Base-by-base conservation (phyloP, 257 asterid species). In the Salvia rosmarinus region DNA sequence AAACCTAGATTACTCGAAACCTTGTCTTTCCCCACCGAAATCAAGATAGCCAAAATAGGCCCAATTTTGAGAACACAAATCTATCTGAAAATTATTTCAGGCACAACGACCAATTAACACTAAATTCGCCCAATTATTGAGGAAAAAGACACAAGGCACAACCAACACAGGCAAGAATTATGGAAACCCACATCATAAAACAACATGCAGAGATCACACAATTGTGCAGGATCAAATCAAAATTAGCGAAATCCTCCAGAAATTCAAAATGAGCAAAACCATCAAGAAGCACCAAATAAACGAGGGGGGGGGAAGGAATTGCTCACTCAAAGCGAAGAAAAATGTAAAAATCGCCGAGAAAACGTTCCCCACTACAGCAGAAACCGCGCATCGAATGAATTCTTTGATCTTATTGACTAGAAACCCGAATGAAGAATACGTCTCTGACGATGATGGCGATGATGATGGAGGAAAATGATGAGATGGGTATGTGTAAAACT, bases 341-440 rank as follows among this genome's bases (percentile, higher is more conserved):
- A 94, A 91, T 47, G 98, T 94, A 76, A 91, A 85, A 77, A 94
- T 83, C 21, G 96, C 96, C 20, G 98, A 91, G 81, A 91, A 86
- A 64, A 94, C 88, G 82, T 88, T 91, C 56, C 96, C 98, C 46
- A 91, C 64, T 35, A 91, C 72, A 2, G 96, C 85, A 58, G 95
- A 89, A 40, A 89, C 83, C 1, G 91, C 97, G 70, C 82, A 84
- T 58, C 87, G 78, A 70, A 88, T 86, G 77, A 82, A 88, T 19
- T 83, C 87, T 75, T 81, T 94, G 82, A 82, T 84, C 84, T 84
- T 89, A 32, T 81, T 87, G 52, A 83, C 86, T 64, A 89, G 25
- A 62, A 76, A 79, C 16, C 86, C 84, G 21, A 83, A 62, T 1
- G 87, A 77, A 51, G 88, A 86, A 55, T 9, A 67, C 17, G 82